Percentiles rank a stretch among this genome's conserved stretches.
These are phyloP conservation scores for Theileria sp. DNA, from an alignment of 169 alveolate species.

Conservation along the genomic window DNA sequence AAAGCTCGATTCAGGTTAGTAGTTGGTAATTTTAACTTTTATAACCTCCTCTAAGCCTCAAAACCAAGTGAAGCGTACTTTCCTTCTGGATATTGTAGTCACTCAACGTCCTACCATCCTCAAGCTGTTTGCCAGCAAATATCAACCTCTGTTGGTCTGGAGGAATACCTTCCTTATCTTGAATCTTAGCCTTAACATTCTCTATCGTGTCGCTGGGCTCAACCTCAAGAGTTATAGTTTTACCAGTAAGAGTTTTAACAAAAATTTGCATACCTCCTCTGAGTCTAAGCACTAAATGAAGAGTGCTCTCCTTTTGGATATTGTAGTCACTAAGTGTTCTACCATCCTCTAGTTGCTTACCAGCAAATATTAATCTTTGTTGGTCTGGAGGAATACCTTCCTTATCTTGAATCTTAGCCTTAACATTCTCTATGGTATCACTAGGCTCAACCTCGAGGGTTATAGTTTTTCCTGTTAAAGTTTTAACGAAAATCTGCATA, in stretches of 20 bases:
- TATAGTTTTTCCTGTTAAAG: conserved; percentile 94
- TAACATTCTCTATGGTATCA: conserved; percentile 95
- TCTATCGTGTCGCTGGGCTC: conserved; percentile 96
- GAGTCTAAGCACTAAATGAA: conserved; percentile 95
- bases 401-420: conserved; percentile 95
- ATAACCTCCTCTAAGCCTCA: conserved; percentile 98
- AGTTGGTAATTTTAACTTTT: background rate
- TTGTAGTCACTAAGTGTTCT: conserved; percentile 98
- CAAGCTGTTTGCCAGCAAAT: conserved; percentile 98
- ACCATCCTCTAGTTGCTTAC: conserved; percentile 98
- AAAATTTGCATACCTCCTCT: conserved; percentile 99
- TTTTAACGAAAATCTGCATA: conserved; percentile 94
- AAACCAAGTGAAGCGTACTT: conserved; percentile 96
- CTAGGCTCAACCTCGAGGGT: conserved; percentile 94
- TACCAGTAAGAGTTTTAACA: conserved; percentile 95
- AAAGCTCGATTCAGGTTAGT: background rate
- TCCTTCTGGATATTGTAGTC: conserved; percentile 98
- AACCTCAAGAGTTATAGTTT: conserved; percentile 93
- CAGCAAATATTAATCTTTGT: conserved; percentile 98
- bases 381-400: conserved; percentile 99
- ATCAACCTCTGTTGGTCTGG: conserved; percentile 99
- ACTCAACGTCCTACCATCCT: conserved; percentile 96
- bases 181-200: conserved; percentile 95
- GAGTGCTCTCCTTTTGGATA: conserved; percentile 95
- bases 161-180: conserved; percentile 98